Conservation (phyloP, 768 basidiomycete genomes). For the Russula vinacea region DNA sequence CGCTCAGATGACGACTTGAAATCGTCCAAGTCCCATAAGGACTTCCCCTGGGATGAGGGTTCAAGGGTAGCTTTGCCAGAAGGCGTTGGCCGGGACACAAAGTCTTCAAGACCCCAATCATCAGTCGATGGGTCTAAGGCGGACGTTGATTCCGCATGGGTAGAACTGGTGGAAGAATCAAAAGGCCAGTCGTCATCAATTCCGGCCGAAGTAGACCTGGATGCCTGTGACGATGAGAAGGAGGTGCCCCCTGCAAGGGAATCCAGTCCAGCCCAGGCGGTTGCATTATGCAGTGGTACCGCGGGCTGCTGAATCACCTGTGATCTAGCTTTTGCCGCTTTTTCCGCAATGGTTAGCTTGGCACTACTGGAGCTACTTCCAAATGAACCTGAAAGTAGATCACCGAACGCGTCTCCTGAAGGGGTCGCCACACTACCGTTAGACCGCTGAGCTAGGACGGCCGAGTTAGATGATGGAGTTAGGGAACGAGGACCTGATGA, state of each 20-base stretch:
- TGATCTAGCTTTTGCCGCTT: constrained; percentile 54
- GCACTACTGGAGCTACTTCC: constrained; percentile 33
- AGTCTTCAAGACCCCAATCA: constrained; percentile 47
- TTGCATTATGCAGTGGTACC: constrained; percentile 32
- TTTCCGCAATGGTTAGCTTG: constrained; percentile 72
- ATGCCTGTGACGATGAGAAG: constrained; percentile 20
- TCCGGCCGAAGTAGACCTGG: constrained; percentile 18
- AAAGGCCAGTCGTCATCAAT: constrained; percentile 34
- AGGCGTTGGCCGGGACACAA: constrained; percentile 34
- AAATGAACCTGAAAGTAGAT: constrained; percentile 52
- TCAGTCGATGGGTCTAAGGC: constrained; percentile 33
- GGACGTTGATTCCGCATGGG: constrained; percentile 24
- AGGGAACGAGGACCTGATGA: constrained; percentile 38
- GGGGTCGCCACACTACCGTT: constrained; percentile 30
- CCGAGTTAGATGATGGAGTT: constrained; percentile 33
- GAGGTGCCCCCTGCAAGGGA: constrained; percentile 38
- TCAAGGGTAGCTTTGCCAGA: constrained; percentile 20
- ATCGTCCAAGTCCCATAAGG: constrained; percentile 48
- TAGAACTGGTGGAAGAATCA: constrained; percentile 21
- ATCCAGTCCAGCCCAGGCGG: constrained; percentile 69
- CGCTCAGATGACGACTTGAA: constrained; percentile 35
- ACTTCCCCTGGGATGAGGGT: constrained; percentile 32
- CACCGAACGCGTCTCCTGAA: constrained; percentile 68
- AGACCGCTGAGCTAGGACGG: constrained; percentile 19
- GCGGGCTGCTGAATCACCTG: constrained; percentile 32